Conservation (phyloP, 345 rosid genomes). For the Nasturtium officinale region DNA sequence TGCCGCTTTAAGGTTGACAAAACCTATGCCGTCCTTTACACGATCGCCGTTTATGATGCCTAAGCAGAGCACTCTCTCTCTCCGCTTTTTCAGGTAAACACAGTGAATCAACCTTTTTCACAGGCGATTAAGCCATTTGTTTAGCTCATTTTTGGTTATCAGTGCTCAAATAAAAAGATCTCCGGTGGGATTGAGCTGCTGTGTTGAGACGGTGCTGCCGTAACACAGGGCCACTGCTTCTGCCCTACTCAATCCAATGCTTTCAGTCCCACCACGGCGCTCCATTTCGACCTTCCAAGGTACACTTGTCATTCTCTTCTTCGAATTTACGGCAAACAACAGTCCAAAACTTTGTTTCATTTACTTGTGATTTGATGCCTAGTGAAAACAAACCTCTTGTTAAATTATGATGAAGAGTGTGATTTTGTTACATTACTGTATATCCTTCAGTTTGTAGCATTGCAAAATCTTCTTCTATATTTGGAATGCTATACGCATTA, state of each 20-base stretch:
- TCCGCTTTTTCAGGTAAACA: constrained; percentile 65
- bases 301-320: constrained; percentile 24
- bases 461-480: too few relatives aligned
- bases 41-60: constrained; percentile 52
- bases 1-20: constrained; percentile 44
- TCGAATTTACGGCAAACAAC: background rate
- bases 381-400: background rate
- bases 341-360: too few relatives aligned
- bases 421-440: background rate
- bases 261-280: constrained; percentile 63
- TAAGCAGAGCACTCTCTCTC: constrained; percentile 54
- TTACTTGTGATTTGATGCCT: too few relatives aligned
- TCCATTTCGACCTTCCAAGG: constrained; percentile 72
- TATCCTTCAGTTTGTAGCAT: background rate
- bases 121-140: too few relatives aligned
- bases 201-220: constrained; percentile 79
- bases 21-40: constrained; percentile 40
- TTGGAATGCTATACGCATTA: too few relatives aligned
- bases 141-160: background rate
- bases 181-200: constrained; percentile 76
- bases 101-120: too few relatives aligned
- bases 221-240: constrained; percentile 87
- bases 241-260: constrained; percentile 84
- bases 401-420: background rate
- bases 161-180: constrained; percentile 46